A percentile compares a stretch with the other conserved stretches of the same genome.
Conservation (phyloP, 2,329 filamentous ascomycete genomes). For the Neonectria sp. region DNA sequence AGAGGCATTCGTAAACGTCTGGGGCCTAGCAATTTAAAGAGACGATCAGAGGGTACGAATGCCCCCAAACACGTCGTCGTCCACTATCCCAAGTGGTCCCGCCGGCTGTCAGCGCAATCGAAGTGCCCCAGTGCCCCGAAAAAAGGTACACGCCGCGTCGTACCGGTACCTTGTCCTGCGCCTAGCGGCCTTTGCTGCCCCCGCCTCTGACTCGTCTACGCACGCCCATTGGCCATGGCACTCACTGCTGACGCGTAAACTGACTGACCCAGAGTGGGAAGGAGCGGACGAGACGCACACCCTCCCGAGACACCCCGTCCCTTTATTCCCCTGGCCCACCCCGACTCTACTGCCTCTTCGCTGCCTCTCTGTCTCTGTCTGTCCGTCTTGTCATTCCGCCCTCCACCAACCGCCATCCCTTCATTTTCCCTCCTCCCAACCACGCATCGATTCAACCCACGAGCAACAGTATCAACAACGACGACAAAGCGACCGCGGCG, state of each 20-base stretch:
- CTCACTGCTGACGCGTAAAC: conserved; percentile 57
- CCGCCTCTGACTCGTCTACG: conserved; percentile 35
- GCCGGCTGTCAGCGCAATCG: conserved; percentile 12
- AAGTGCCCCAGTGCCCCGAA: conserved; percentile 13
- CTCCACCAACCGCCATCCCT: conserved; percentile 44
- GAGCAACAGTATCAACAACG: conserved; percentile 30
- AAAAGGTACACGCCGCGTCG: conserved; percentile 38
- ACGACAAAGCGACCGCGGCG: conserved; percentile 32
- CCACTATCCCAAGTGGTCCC: conserved; percentile 4
- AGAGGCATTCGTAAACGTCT: conserved; percentile 27
- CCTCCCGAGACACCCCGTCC: conserved; percentile 52
- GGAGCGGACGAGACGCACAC: conserved; percentile 48
- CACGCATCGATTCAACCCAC: conserved; percentile 29
- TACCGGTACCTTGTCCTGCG: conserved; percentile 48
- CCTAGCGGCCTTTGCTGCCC: conserved; percentile 38
- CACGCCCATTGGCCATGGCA: conserved; percentile 49
- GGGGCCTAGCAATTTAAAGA: conserved; percentile 29
- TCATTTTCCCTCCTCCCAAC: conserved; percentile 37
- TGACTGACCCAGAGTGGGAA: conserved; percentile 48
- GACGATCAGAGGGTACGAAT: conserved; percentile 21
- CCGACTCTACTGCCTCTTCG: conserved; percentile 42
- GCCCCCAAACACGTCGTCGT: neutral
- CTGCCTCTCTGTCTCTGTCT: conserved; percentile 29
- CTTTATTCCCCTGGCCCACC: conserved; percentile 54
- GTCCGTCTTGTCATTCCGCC: conserved; percentile 40